Conservation (phyloP, 805 yeast species). For the Lipomyces mesembrius region DNA sequence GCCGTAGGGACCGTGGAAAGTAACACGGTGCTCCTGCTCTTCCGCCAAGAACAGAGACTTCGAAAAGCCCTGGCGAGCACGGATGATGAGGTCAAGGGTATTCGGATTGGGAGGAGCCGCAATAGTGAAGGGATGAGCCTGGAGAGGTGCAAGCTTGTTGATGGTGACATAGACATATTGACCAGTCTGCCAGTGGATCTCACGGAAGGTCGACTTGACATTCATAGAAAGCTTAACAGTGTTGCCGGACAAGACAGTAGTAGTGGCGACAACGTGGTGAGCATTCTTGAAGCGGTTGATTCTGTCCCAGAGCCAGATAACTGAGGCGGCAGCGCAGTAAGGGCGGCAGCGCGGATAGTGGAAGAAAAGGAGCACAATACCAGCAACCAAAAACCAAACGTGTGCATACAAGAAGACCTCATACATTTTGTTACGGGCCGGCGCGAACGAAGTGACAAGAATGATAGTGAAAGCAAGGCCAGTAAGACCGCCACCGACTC, state of each 20-base stretch:
- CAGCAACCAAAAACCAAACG: constrained; percentile 37
- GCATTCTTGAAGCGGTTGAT: constrained; percentile 36
- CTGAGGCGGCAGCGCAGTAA: constrained; percentile 34
- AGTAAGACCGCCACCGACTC: constrained; percentile 36
- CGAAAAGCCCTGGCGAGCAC: constrained; percentile 45
- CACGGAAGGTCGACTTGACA: constrained; percentile 36
- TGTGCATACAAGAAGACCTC: constrained; percentile 38
- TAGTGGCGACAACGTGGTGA: constrained; percentile 28
- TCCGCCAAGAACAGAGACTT: constrained; percentile 34
- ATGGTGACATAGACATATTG: constrained; percentile 38
- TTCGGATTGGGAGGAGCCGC: constrained; percentile 36
- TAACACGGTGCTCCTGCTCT: constrained; percentile 37
- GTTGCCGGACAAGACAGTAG: constrained; percentile 34
- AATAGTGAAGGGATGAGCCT: constrained; percentile 39
- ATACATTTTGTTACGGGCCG: constrained; percentile 36
- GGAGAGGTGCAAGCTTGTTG: constrained; percentile 35
- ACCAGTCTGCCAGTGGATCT: constrained; percentile 39
- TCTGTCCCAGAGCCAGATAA: constrained; percentile 37
- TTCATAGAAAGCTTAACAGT: constrained; percentile 36
- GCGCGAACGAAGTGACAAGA: constrained; percentile 36
- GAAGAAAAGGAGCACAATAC: constrained; percentile 35
- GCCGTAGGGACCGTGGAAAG: constrained; percentile 39
- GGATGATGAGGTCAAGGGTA: constrained; percentile 41
- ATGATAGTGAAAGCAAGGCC: constrained; percentile 35
- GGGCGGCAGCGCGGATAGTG: constrained; percentile 37